Evolutionary conservation across 495 filamentous ascomycete species (phyloP).

Genomic region (Neurospora sp.): DNA sequence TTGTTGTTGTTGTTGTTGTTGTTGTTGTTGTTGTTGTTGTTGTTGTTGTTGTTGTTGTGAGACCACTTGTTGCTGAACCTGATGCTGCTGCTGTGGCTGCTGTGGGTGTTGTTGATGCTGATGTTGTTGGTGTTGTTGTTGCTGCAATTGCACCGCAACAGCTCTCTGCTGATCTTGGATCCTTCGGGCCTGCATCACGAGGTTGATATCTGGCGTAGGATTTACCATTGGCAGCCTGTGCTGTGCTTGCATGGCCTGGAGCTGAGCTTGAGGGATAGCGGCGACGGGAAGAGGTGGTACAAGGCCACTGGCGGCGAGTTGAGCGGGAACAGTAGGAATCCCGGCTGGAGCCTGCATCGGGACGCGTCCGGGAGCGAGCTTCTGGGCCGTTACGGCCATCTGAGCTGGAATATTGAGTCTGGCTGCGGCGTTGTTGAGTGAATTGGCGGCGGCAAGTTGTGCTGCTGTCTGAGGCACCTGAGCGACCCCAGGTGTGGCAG

Average conservation of each 20-base stretch:
- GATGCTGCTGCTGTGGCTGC: constrained; percentile 24
- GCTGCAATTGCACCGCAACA: constrained; percentile 30
- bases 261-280: constrained; percentile 65
- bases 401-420: constrained; percentile 28
- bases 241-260: constrained; percentile 48
- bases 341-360: constrained; percentile 34
- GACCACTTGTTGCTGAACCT: constrained; percentile 1
- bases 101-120: constrained; percentile 27
- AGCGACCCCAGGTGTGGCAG: constrained; percentile 29
- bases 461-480: constrained; percentile 21
- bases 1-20: constrained; percentile 22
- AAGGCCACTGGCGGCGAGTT: constrained; percentile 33
- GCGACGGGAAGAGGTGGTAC: constrained; percentile 54
- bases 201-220: constrained; percentile 46
- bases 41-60: constrained; percentile 1
- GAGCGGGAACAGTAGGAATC: constrained; percentile 26
- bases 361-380: constrained; percentile 24
- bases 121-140: constrained; percentile 28
- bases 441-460: constrained; percentile 30
- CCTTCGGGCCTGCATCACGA: constrained; percentile 47
- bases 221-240: constrained; percentile 55
- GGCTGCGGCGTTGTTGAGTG: constrained; percentile 21
- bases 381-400: constrained; percentile 25
- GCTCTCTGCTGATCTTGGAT: constrained; percentile 56
- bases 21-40: constrained; percentile 17